These are phyloP conservation scores for Tremella fuciformis DNA, from an alignment of 768 basidiomycete genomes.

Conservation along the genomic window DNA sequence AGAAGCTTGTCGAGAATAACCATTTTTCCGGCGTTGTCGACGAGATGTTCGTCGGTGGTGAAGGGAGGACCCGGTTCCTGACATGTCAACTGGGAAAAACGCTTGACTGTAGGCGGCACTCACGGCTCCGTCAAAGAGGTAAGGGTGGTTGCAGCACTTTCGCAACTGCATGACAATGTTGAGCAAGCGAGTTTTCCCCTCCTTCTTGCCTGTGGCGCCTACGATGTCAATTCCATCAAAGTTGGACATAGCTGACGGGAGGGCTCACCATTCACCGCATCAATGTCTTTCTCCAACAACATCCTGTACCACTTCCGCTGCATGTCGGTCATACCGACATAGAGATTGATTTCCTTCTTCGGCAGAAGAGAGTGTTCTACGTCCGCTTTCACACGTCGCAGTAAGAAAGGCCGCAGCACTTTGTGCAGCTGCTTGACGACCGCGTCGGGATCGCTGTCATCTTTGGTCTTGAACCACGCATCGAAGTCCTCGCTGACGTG, in stretches of 20 bases:
- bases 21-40: slow-evolving; percentile 96
- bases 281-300: slow-evolving; percentile 95
- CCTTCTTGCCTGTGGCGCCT: slow-evolving; percentile 94
- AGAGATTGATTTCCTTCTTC: slow-evolving; percentile 98
- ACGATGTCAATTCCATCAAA: slow-evolving; percentile 7
- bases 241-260: not conserved
- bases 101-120: slow-evolving; percentile 5
- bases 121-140: slow-evolving; percentile 51
- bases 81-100: not conserved
- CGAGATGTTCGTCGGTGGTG: slow-evolving; percentile 93
- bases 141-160: slow-evolving; percentile 54
- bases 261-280: slow-evolving; percentile 84
- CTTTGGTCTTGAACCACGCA: slow-evolving; percentile 86
- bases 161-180: slow-evolving; percentile 98
- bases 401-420: slow-evolving; percentile 88
- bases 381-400: slow-evolving; percentile 90
- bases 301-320: slow-evolving; percentile 94
- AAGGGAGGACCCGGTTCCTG: slow-evolving; percentile 97
- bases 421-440: slow-evolving; percentile 97
- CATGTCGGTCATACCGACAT: slow-evolving; percentile 94
- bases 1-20: slow-evolving; percentile 92
- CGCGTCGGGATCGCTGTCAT: slow-evolving; percentile 69
- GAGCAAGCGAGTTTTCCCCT: slow-evolving; percentile 94
- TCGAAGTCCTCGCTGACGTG: slow-evolving; percentile 71
- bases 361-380: slow-evolving; percentile 94